Percentiles rank a stretch among this genome's conserved stretches.
phyloP scores from a whole-genome alignment of 345 rosid genomes.

The Toxicodendron radicans region DNA sequence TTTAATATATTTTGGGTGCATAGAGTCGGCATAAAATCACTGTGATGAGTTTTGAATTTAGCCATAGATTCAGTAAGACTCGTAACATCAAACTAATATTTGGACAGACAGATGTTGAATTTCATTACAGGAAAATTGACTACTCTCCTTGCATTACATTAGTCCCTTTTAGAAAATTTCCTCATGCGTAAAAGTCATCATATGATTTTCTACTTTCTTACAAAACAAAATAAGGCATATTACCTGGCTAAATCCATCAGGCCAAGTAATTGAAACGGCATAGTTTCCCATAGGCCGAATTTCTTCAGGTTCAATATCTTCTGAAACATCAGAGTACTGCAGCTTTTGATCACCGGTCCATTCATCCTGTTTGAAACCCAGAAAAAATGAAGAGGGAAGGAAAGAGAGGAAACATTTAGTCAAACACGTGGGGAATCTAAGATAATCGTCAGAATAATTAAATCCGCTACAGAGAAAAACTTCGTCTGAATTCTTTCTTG shows the following conservation, averaged over 20 bases:
- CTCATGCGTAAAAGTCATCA: not conserved
- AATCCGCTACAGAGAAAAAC: not conserved
- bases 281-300: conserved; percentile 95
- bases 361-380: conserved; percentile 59
- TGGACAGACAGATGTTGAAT: not conserved
- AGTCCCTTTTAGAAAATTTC: not conserved
- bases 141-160: not conserved
- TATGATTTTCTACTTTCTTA: not conserved
- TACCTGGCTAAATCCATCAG: conserved; percentile 93
- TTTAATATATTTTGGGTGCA: not conserved
- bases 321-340: conserved; percentile 69
- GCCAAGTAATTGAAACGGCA: conserved; percentile 97
- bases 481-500: conserved; percentile 2
- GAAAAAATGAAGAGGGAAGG: not conserved
- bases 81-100: not conserved
- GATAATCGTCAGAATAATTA: not conserved
- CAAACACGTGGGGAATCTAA: not conserved
- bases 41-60: not conserved
- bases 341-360: conserved; percentile 93
- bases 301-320: conserved; percentile 87
- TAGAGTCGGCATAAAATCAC: not conserved
- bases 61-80: not conserved
- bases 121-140: not conserved
- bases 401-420: not conserved
- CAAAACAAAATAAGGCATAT: not conserved